Base-by-base conservation (phyloP, 306 rosid genomes). In the Cercis canadensis region DNA sequence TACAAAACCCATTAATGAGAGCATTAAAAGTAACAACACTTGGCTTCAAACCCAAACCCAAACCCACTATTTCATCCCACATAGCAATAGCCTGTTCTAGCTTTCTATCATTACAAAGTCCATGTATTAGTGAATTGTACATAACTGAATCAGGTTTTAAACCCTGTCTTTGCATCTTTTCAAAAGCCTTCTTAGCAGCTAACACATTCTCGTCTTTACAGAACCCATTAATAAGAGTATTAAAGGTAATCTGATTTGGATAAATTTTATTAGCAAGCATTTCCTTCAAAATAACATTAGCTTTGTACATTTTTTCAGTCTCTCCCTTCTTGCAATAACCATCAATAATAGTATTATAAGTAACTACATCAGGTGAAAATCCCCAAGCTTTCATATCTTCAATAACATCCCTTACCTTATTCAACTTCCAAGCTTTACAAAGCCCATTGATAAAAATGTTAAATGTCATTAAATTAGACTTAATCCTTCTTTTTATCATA, bases 391-490 rank as follows among this genome's bases (percentile, higher is more conserved):
- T 86, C 86, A 86, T 77, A 72, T 80, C 90, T 53, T 83, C 73
- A 34, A 74, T 44, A 24, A 77, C 65, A 75, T 83, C 84, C n/a
- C 69, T 24, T 13, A 87, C 86, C 70, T 80, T 83, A 31, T 75
- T 86, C 80, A 86, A 70, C 62, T 80, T 86, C 82, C 85, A 87
- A 53, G 50, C 84, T 59, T 86, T 86, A 61, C 86, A 86, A 13
- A 86, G 59, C 44, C 90, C 90, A 57, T 86, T 80, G 46, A 80
- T 66, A 52, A 83, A 81, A 51, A 77, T 75, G 47, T 64, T 86
- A 46, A 83, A 83, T 8, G 81, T 79, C 43, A 74, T 70, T 68
- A 76, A 47, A 72, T 86, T 65, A 24, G 65, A 75, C 54, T 56
- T 33, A 70, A 77, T 56, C 59, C 65, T 82, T 75, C 83, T 85